Conservation (phyloP, 2,329 filamentous ascomycete genomes). For the Ascosphaera pollenicola region DNA sequence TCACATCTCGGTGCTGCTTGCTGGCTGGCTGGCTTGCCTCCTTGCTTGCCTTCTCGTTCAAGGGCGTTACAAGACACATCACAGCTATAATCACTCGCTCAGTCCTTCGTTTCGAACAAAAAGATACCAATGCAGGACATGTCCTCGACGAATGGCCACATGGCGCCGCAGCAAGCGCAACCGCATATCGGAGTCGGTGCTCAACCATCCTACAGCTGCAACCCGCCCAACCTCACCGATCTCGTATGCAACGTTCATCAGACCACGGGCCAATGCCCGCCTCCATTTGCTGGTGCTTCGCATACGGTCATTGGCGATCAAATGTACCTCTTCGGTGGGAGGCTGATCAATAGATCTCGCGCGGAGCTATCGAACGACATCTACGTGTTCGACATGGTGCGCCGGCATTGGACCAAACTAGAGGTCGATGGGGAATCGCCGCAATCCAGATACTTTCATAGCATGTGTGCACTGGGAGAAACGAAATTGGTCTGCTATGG, state of each 20-base stretch:
- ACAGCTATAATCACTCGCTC: too few relatives aligned
- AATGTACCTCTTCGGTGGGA: constrained; percentile 86
- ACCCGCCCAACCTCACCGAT: constrained; percentile 38
- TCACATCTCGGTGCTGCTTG: too few relatives aligned
- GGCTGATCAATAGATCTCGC: constrained; percentile 62
- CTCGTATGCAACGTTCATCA: constrained; percentile 49
- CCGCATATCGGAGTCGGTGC: too few relatives aligned
- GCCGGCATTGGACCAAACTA: constrained; percentile 80
- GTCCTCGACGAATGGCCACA: too few relatives aligned
- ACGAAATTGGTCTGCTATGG: constrained; percentile 96
- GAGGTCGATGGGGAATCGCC: constrained; percentile 69
- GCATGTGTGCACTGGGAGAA: constrained; percentile 78
- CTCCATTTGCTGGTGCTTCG: constrained; percentile 78
- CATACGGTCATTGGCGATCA: constrained; percentile 92
- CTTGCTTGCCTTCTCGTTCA: too few relatives aligned
- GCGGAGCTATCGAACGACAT: constrained; percentile 74
- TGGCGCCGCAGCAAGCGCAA: too few relatives aligned
- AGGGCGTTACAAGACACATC: too few relatives aligned
- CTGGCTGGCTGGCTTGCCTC: too few relatives aligned
- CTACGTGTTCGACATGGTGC: constrained; percentile 80
- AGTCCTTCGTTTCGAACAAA: too few relatives aligned
- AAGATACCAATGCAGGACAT: too few relatives aligned
- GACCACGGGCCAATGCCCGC: constrained; percentile 79
- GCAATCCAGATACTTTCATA: constrained; percentile 89
- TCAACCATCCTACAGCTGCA: too few relatives aligned